phyloP scores from a whole-genome alignment of 768 basidiomycete species.

The Suillus occidentalis region DNA sequence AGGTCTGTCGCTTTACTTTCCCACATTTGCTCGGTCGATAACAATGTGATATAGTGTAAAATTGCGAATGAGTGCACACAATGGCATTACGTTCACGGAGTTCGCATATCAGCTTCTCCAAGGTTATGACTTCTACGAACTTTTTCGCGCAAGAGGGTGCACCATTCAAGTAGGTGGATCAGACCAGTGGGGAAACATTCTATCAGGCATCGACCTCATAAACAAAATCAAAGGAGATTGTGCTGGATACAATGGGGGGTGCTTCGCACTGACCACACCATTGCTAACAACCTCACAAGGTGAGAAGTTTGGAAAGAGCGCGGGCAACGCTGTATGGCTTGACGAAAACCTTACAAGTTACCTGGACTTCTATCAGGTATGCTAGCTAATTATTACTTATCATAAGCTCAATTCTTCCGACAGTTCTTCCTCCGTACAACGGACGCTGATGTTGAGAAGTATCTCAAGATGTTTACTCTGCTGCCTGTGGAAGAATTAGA shows the following conservation, averaged over 20 bases:
- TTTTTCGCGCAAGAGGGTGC: conserved; percentile 66
- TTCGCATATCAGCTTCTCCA: conserved; percentile 97
- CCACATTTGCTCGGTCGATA: conserved; percentile 10
- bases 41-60: conserved; percentile 59
- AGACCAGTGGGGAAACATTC: conserved; percentile 98
- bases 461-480: conserved; percentile 83
- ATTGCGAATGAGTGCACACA: conserved; percentile 71
- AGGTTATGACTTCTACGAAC: conserved; percentile 89
- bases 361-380: conserved; percentile 93
- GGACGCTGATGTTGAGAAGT: conserved; percentile 78
- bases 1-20: conserved; percentile 51
- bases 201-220: conserved; percentile 91
- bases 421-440: conserved; percentile 88
- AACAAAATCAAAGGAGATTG: conserved; percentile 39
- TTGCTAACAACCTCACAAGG: conserved; percentile 86
- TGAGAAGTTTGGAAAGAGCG: conserved; percentile 97
- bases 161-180: conserved; percentile 92
- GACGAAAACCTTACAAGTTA: conserved; percentile 75
- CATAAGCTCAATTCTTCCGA: not conserved
- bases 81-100: conserved; percentile 97
- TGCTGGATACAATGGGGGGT: conserved; percentile 33
- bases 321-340: conserved; percentile 94
- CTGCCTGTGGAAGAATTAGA: conserved; percentile 59
- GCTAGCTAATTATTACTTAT: conserved; percentile 12
- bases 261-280: conserved; percentile 91